These are phyloP conservation scores for Umbilicaria muhlenbergii DNA, from an alignment of 495 filamentous ascomycete species.

Conservation along the genomic window DNA sequence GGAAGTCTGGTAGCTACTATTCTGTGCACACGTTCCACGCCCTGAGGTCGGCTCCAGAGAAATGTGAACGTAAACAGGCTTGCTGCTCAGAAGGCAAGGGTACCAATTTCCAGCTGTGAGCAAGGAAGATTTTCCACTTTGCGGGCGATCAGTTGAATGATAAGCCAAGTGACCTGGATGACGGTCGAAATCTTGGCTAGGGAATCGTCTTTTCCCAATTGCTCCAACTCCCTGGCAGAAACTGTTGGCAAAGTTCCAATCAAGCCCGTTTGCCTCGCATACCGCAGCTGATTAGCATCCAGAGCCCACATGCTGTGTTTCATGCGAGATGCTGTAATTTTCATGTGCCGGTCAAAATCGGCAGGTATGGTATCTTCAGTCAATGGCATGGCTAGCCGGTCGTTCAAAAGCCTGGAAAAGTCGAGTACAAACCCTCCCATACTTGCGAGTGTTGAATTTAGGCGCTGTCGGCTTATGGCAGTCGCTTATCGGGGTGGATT, in stretches of 20 bases:
- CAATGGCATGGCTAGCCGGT: no score
- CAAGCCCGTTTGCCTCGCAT: neutral
- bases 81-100: constrained; percentile 14
- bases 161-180: constrained; percentile 16
- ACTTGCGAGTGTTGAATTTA: no score
- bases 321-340: constrained; percentile 1
- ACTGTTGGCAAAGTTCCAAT: neutral
- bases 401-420: no score
- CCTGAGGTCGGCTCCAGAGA: constrained; percentile 1
- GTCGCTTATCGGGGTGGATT: no score
- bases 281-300: neutral
- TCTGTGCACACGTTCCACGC: constrained; percentile 4
- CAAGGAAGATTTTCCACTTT: neutral
- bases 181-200: constrained; percentile 17
- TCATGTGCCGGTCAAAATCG: neutral
- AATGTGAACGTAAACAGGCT: constrained; percentile 6
- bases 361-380: no score
- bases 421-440: constrained; percentile 12
- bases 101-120: neutral
- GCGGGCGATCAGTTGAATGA: constrained; percentile 14
- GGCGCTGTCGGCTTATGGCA: no score
- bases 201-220: constrained; percentile 12
- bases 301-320: neutral
- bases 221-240: constrained; percentile 1
- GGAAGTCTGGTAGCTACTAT: neutral